phyloP scores from a whole-genome alignment of 371 early-diverging fungal genomes.

The Polyrhizophydium stewartii region DNA sequence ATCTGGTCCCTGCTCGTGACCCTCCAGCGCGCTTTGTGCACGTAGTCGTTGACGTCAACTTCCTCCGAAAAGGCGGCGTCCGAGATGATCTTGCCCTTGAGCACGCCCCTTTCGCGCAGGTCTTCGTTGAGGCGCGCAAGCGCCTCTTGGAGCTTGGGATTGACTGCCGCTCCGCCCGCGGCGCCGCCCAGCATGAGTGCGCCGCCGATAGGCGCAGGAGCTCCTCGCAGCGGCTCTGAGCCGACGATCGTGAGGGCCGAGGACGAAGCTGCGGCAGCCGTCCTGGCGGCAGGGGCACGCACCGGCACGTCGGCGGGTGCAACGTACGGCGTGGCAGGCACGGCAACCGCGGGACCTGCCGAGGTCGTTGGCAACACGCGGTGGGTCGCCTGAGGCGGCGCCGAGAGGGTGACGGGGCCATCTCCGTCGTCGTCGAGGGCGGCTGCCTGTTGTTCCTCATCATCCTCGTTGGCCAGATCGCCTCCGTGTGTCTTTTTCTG shows the following conservation, averaged over 20 bases:
- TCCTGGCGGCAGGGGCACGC: constrained; percentile 18
- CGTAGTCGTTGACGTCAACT: constrained; percentile 96
- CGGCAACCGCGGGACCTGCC: not conserved
- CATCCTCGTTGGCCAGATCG: constrained; percentile 57
- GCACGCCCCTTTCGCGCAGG: not conserved
- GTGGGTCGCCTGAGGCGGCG: not conserved
- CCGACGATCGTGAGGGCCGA: constrained; percentile 13
- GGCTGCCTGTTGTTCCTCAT: constrained; percentile 29
- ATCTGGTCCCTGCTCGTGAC: constrained; percentile 96
- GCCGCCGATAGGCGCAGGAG: too few relatives aligned
- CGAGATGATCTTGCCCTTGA: not conserved
- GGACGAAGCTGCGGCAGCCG: constrained; percentile 14
- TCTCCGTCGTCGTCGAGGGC: constrained; percentile 14
- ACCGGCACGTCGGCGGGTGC: not conserved
- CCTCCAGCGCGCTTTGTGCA: constrained; percentile 92
- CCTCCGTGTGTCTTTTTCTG: constrained; percentile 81
- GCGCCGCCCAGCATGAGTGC: constrained; percentile 44
- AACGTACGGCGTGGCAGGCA: not conserved
- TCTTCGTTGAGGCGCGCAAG: not conserved
- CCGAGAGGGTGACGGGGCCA: not conserved
- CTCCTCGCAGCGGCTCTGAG: too few relatives aligned
- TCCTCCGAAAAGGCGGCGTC: constrained; percentile 56
- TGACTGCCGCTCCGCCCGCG: constrained; percentile 44
- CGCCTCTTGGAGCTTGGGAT: constrained; percentile 7
- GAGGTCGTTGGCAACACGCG: not conserved